These are phyloP conservation scores for Suillus weaverae DNA, from an alignment of 768 basidiomycete genomes.

Conservation along the genomic window DNA sequence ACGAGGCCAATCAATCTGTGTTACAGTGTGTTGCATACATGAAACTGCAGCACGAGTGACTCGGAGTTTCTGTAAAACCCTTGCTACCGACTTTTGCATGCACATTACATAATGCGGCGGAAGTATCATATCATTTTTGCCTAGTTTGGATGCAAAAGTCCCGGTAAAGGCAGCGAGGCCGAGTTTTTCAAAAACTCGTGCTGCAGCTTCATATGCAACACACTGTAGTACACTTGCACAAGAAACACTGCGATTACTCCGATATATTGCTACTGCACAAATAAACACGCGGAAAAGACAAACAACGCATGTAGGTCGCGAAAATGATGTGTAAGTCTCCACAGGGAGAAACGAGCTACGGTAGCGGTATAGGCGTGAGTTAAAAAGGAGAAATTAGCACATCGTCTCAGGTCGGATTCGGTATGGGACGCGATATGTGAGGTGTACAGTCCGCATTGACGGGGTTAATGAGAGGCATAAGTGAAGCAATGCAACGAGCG, in stretches of 20 bases:
- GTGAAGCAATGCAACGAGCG: slow-evolving; percentile 35
- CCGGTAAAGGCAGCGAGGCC: too few species aligned
- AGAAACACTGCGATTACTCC: slow-evolving; percentile 8
- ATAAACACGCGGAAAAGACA: background rate
- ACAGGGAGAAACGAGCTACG: slow-evolving; percentile 12
- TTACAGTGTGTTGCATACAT: too few species aligned
- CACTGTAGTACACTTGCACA: background rate
- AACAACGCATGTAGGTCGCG: slow-evolving; percentile 2
- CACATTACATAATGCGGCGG: too few species aligned
- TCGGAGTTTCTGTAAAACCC: too few species aligned
- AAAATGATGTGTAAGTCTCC: slow-evolving; percentile 15
- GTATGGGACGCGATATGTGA: slow-evolving; percentile 11
- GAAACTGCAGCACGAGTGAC: too few species aligned
- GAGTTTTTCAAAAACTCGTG: too few species aligned
- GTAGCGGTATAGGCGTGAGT: slow-evolving; percentile 14
- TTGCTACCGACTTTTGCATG: too few species aligned
- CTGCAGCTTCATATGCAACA: too few species aligned
- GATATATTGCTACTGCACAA: slow-evolving; percentile 15
- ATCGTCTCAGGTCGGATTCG: slow-evolving; percentile 11
- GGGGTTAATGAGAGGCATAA: slow-evolving; percentile 32
- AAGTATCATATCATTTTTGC: too few species aligned
- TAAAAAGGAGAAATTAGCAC: slow-evolving; percentile 15
- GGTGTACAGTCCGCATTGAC: slow-evolving; percentile 23
- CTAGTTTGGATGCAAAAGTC: too few species aligned
- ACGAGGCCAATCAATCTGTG: background rate